Evolutionary conservation across 2,329 filamentous ascomycete genomes (phyloP), one percentile per base, ranked within the genome.

Genomic region (Lecanicillium sp.): DNA sequence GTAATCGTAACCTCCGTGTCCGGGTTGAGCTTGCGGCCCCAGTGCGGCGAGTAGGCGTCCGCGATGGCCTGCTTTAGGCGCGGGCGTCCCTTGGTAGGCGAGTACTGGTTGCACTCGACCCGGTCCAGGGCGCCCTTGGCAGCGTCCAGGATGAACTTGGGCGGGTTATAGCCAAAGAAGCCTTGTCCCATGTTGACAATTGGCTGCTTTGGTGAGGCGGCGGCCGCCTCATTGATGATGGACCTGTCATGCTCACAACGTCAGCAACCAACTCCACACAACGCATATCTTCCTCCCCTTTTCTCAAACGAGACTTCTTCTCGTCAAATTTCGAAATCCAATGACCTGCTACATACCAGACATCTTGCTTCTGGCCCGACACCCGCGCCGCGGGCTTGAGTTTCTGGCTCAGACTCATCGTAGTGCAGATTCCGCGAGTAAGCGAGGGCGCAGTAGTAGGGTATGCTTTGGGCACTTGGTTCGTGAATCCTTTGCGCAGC

Each of bases 21-120:
- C 0, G 90, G 87, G 59, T 98, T 73, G 32, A 98, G 63, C 46
- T 74, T 70, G 39, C 85, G 78, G 27, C 87, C 87, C 70, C 94
- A 97, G 60, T 83, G 82, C 1, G 88, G 87, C 12, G 87, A 84
- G 66, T 98, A 98, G 17, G 92, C 85, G 53, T 94, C 80, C 3
- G 92, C 86, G 53, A 98, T 81, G 37, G 92, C 92, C 69, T 97
- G 87, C 72, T 83, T 90, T 55, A 98, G 72, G 40, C 90, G 77
- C 30, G 92, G 90, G 6, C 90, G 81, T 44, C 92, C 92, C 72
- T 88, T 92, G 15, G 92, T 96, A 3, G 89, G 92, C 17, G 88
- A 90, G 72, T 98, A 98, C 70, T 98, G 92, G 62, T 98, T 98
- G 74, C 90, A 96, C 49, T 97, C 92, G 17, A 98, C 90, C 37